Conservation (phyloP, 331 rosid species). For the Quercus tomentella region DNA sequence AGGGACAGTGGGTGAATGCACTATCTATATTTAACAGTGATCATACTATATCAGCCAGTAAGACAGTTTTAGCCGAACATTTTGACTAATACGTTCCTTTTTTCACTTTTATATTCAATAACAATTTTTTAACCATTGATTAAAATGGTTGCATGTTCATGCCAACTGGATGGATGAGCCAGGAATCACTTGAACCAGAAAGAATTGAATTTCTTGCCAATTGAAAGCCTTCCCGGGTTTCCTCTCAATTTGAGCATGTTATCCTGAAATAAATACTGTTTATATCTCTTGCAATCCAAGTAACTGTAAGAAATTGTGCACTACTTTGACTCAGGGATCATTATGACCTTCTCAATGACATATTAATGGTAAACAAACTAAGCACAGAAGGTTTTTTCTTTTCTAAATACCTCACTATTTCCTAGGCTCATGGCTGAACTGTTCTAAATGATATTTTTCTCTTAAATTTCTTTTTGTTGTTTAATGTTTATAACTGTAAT, state of each 20-base stretch:
- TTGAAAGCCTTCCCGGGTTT: background rate
- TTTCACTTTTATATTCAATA: conserved; percentile 1
- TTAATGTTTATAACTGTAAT: no score
- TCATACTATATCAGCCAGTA: conserved; percentile 9
- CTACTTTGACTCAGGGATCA: background rate
- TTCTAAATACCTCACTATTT: background rate
- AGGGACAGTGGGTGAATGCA: background rate
- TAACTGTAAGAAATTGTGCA: background rate
- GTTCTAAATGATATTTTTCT: background rate
- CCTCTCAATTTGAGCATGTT: background rate
- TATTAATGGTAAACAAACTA: background rate
- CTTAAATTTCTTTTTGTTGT: no score
- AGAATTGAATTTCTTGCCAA: background rate
- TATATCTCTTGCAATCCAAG: background rate
- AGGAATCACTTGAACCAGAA: background rate
- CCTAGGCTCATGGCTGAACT: background rate
- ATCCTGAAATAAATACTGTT: background rate
- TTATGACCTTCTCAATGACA: background rate
- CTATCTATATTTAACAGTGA: background rate
- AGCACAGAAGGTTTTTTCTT: background rate
- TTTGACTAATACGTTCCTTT: conserved; percentile 31
- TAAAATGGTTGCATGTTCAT: background rate
- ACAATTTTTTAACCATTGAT: background rate
- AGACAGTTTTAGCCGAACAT: conserved; percentile 35
- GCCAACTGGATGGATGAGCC: conserved; percentile 5